Evolutionary conservation across 768 basidiomycete species (phyloP).

Genomic region (Tricholoma saponaceum): DNA sequence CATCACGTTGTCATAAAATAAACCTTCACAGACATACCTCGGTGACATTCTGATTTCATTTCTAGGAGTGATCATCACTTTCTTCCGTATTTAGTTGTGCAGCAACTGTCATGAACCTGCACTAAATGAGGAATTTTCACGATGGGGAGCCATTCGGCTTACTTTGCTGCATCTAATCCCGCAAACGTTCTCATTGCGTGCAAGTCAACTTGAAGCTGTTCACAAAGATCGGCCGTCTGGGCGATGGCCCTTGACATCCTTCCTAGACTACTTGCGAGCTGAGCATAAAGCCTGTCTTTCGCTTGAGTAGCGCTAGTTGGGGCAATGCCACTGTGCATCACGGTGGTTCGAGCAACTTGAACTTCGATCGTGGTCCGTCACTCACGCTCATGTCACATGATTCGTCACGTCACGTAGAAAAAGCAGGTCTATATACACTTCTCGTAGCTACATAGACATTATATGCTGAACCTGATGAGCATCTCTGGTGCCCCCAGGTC

Average conservation of each 20-base stretch:
- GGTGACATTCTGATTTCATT: neutral
- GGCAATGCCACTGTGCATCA: constrained; percentile 8
- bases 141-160: constrained; percentile 22
- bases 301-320: constrained; percentile 67
- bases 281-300: constrained; percentile 78
- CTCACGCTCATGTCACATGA: neutral
- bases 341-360: neutral
- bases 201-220: constrained; percentile 69
- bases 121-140: neutral
- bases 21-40: no score
- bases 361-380: no score
- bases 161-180: constrained; percentile 81
- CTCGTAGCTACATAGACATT: neutral
- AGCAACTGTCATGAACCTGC: constrained; percentile 41
- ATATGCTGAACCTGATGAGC: neutral
- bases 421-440: neutral
- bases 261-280: constrained; percentile 65
- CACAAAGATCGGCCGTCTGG: constrained; percentile 75
- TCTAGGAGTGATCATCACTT: constrained; percentile 11
- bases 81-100: constrained; percentile 32
- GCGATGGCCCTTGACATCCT: constrained; percentile 64
- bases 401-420: neutral
- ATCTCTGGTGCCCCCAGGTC: neutral
- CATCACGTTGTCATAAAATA: no score
- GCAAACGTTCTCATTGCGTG: constrained; percentile 78